Base-by-base conservation (phyloP, 106 monocot genomes). In the Dendrobium officinale region DNA sequence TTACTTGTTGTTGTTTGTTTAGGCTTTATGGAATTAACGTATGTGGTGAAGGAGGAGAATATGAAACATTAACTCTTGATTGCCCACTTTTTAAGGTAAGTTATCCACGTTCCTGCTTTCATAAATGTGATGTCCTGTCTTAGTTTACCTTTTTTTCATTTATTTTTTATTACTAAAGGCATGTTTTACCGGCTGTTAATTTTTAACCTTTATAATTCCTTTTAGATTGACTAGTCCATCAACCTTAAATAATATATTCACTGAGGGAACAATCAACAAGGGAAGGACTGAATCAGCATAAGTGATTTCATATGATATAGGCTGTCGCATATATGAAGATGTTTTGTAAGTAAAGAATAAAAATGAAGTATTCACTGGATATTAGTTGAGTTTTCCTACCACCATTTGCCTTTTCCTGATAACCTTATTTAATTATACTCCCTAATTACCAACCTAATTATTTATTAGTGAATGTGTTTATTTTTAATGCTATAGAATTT, bases 11-110 rank as follows among this genome's bases (percentile, higher is more conserved):
- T 73, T 84, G 72, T 76, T 75, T 70, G 70, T 17, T 77, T 72
- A 87, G 97, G 88, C 76, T 82, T 80, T 99, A 87, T 88, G 98
- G 98, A 67, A 87, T 95, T 73, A 95, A 99, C 77, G 95, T 99
- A 16, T 99, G 98, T 77, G 98, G 98, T 59, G 98, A 99, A 90
- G 98, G 98, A 83, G 98, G 98, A 80, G 98, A 99, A 82, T 99
- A 95, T 86, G 98, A 99, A 93, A 91, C 95, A 44, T 74, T 99
- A 82, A 95, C 95, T 82, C 92, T 95, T 77, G 92, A 95, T 58
- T 99, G 95, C 75, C 98, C 98, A 76, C 84, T 99, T 27, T 95
- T 95, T 83, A 84, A 13, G 77, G 93, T 94, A 86, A 84, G 88
- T 83, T 51, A 13, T 44, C 44, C 45, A 22, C 13, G 18, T 3